Conservation (phyloP, 495 filamentous ascomycete species). For the Aspergillus funiculosus region DNA sequence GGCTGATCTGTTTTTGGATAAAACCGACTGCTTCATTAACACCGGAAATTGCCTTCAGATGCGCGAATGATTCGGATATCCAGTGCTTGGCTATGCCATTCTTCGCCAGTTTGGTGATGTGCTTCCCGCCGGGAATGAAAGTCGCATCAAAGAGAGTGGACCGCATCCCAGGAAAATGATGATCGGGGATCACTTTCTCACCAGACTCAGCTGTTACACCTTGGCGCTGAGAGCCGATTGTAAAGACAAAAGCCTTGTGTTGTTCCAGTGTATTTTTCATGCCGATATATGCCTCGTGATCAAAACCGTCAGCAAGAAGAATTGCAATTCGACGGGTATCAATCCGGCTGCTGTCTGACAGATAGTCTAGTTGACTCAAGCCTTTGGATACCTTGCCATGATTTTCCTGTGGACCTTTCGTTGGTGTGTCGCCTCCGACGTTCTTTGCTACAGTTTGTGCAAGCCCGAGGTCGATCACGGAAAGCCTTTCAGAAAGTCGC, state of each 20-base stretch:
- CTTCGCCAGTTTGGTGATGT: constrained; percentile 56
- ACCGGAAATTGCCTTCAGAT: constrained; percentile 73
- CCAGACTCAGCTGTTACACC: constrained; percentile 12
- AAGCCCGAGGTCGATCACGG: constrained; percentile 61
- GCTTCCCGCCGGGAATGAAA: constrained; percentile 69
- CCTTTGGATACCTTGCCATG: constrained; percentile 56
- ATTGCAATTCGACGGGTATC: constrained; percentile 64
- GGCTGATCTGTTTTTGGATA: constrained; percentile 47
- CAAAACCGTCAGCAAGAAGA: constrained; percentile 70
- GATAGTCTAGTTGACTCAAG: constrained; percentile 59
- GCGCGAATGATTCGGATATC: constrained; percentile 77
- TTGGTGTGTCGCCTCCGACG: constrained; percentile 55
- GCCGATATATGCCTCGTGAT: constrained; percentile 51
- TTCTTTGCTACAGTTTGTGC: constrained; percentile 60
- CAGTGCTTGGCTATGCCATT: constrained; percentile 77
- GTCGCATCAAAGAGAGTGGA: constrained; percentile 82
- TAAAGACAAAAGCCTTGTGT: constrained; percentile 57
- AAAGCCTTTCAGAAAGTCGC: constrained; percentile 58
- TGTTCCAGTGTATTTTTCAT: constrained; percentile 54
- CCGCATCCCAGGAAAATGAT: constrained; percentile 76
- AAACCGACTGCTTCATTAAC: constrained; percentile 65
- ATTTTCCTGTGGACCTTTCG: constrained; percentile 45
- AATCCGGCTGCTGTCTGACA: constrained; percentile 54
- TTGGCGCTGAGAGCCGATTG: constrained; percentile 56
- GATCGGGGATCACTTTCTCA: constrained; percentile 61